Base-by-base conservation (phyloP, 805 yeast species). In the Ogataea trehalophila region DNA sequence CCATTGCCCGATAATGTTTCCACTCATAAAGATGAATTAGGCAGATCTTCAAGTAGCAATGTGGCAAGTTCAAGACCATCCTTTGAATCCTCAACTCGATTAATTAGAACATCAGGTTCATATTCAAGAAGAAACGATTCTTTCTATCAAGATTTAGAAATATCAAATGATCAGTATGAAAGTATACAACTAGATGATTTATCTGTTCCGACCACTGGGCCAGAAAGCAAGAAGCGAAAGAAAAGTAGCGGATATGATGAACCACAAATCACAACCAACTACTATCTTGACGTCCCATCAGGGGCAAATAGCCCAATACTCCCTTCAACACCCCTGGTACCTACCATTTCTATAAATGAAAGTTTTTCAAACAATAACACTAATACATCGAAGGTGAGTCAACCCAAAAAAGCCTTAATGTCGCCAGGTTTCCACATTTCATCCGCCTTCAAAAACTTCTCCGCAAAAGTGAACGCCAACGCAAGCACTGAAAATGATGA, bases 401-500 rank as follows among this genome's bases (percentile, higher is more conserved):
- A 39, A 20, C 46, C 36, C 31, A 39, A 37, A 38, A 42, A 33
- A 39, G 29, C 31, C n/a, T 47, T 48, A 14, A 40, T 45, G 2
- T 49, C 61, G 7, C 62, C 63, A 6, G 47, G 52, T 13, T 37
- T 46, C 6, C 58, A 56, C 31, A 33, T 60, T 15, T 44, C 59
- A 7, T 49, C 50, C 4, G 62, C 2, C 51, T 6, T 59, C 46
- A 51, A 48, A 38, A 51, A 48, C 11, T 54, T 61, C 33, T 53
- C 62, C 13, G 56, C 56, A 6, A 54, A 54, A 33, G 55, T 61
- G 34, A 61, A 57, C 44, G 59, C 64, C 11, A 49, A 51, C 6
- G 56, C 55, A 3, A 49, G 52, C 37, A 56, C 48, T 15, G 51
- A 55, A 4, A 47, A 46, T 9, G 52, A 48, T 33, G 45, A 41